Base-by-base conservation (phyloP, 2,329 filamentous ascomycete genomes). In the Aspergillus arachidicola region DNA sequence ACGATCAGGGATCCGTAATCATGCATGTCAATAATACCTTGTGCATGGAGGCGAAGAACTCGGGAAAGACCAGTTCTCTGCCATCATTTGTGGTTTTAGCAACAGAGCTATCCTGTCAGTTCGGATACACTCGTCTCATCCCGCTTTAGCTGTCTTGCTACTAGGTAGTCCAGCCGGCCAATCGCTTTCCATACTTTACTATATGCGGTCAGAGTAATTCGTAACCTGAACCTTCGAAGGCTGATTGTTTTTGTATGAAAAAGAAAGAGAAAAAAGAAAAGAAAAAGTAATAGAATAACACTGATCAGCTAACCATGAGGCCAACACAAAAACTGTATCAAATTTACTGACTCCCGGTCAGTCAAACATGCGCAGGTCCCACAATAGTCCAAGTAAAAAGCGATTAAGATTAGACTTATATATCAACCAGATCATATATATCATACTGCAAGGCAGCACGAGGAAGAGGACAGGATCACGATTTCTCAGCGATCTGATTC, bases 401-500 rank as follows among this genome's bases (percentile, higher is more conserved):
- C 21, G 26, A 51, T 32, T 51, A 32, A 21, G 28, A 32, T 51
- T 32, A 51, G 48, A n/a, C 28, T 3, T 11, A 51, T 51, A 32
- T 32, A 32, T 23, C 28, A 21, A 51, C 26, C 48, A 32, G 28
- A 21, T 51, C 14, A 11, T 19, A n/a, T 32, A 28, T 21, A 21
- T 14, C 19, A n/a, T 32, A 51, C 34, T 21, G 28, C 48, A 32
- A 51, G 16, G 6, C 9, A 12, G 28, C 28, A 30, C 16, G 12
- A 11, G 28, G 48, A 16, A 30, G 19, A n/a, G 3, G 11, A 32
- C 3, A 21, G 28, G 16, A 51, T 59, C 50, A 62, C n/a, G 54
- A 62, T 14, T 62, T 61, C 58, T 69, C 64, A 2, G 68, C 66
- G 63, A 77, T 69, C 61, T 77, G 72, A 48, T 68, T 68, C 62